Evolutionary conservation across 2,329 filamentous ascomycete species (phyloP).

Genomic region (Aspergillus tamarii): DNA sequence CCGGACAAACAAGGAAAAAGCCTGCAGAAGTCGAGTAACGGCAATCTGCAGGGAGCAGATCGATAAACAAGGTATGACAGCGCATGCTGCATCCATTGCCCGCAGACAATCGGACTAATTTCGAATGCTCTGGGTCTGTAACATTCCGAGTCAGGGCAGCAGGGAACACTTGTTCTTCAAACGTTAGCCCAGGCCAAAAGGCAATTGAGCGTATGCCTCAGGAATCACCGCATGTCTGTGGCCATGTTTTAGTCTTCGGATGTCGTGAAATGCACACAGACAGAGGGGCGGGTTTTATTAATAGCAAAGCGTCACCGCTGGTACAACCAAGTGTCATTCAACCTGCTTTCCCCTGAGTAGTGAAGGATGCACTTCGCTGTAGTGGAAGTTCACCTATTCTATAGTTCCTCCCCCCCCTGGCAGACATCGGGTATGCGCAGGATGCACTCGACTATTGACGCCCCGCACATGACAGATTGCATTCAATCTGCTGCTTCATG

Average conservation of each 20-base stretch:
- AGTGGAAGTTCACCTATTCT: neutral
- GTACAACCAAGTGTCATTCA: neutral
- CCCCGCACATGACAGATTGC: neutral
- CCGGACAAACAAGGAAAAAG: neutral
- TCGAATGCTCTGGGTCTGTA: neutral
- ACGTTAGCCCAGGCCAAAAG: neutral
- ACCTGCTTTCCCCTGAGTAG: neutral
- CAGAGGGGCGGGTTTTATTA: neutral
- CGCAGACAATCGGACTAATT: neutral
- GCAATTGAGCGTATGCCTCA: neutral
- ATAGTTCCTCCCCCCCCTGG: neutral
- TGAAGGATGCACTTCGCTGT: neutral
- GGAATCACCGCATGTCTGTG: neutral
- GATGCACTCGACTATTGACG: neutral
- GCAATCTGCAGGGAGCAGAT: neutral
- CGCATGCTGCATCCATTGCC: neutral
- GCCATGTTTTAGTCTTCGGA: neutral
- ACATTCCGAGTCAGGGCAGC: neutral
- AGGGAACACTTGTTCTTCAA: neutral
- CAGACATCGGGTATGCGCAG: neutral
- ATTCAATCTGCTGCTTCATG: neutral
- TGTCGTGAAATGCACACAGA: neutral
- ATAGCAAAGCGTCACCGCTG: neutral
- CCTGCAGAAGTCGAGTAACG: neutral
- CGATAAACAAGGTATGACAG: neutral